A percentile compares a stretch with the other conserved stretches of the same genome.
Conservation (phyloP, 805 yeast species). For the Debaryomyces prosopidis region DNA sequence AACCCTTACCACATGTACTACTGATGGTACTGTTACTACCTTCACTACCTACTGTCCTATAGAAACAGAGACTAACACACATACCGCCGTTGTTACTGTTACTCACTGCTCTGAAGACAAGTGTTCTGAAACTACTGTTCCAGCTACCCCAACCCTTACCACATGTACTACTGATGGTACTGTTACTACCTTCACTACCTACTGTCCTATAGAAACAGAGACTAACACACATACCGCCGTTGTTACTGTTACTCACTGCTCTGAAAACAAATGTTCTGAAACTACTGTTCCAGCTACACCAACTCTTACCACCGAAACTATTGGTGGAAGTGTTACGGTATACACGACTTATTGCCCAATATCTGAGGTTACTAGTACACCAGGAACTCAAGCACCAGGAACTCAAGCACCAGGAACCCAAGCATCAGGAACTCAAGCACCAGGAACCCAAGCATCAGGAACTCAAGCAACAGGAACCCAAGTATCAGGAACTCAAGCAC, state of each 20-base stretch:
- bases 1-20: constrained; percentile 25
- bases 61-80: constrained; percentile 11
- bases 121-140: constrained; percentile 21
- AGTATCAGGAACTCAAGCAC: constrained; percentile 9
- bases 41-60: constrained; percentile 39
- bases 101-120: constrained; percentile 17
- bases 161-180: constrained; percentile 15
- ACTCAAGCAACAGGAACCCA: constrained; percentile 12
- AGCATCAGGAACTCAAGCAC: constrained; percentile 17
- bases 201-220: constrained; percentile 23
- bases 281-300: constrained; percentile 30
- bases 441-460: constrained; percentile 11
- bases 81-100: constrained; percentile 12
- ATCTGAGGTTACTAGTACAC: constrained; percentile 16
- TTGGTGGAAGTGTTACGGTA: constrained; percentile 17
- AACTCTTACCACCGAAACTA: constrained; percentile 25
- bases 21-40: constrained; percentile 22
- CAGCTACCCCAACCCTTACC: neutral
- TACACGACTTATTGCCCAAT: constrained; percentile 13
- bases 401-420: constrained; percentile 19
- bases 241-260: constrained; percentile 29
- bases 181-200: constrained; percentile 30
- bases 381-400: constrained; percentile 18
- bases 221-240: constrained; percentile 18
- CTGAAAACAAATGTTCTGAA: constrained; percentile 24